phyloP scores from a whole-genome alignment of 2,329 filamentous ascomycete species.

The Metarhizium guizhouense region DNA sequence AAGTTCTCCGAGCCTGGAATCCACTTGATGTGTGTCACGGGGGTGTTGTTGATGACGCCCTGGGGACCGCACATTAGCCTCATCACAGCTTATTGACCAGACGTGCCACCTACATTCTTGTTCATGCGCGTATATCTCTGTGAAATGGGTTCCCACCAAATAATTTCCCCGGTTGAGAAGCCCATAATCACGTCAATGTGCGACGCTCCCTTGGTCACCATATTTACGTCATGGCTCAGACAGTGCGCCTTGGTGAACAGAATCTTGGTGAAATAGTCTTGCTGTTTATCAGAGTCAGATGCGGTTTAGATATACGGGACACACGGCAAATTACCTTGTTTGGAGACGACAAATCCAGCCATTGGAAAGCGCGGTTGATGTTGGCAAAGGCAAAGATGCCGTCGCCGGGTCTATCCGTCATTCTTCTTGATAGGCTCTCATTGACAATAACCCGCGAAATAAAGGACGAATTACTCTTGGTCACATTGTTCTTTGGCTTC shows the following conservation, averaged over 20 bases:
- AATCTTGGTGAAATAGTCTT: slow-evolving; percentile 90
- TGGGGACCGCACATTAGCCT: slow-evolving; percentile 20
- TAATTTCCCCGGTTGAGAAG: slow-evolving; percentile 91
- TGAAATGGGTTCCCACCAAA: slow-evolving; percentile 97
- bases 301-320: not conserved
- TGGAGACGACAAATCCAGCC: slow-evolving; percentile 78
- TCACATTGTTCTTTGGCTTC: slow-evolving; percentile 97
- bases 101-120: slow-evolving; percentile 64
- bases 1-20: slow-evolving; percentile 88
- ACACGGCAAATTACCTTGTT: slow-evolving; percentile 44
- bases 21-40: slow-evolving; percentile 85
- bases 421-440: slow-evolving; percentile 67
- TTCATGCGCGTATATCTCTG: slow-evolving; percentile 94
- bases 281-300: slow-evolving; percentile 32
- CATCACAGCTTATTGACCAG: not conserved
- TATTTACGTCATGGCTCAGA: slow-evolving; percentile 87
- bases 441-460: slow-evolving; percentile 94
- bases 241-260: slow-evolving; percentile 95
- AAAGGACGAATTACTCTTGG: slow-evolving; percentile 97
- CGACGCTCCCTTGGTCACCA: slow-evolving; percentile 64
- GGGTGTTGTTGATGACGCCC: slow-evolving; percentile 79
- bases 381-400: slow-evolving; percentile 90
- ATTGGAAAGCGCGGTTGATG: slow-evolving; percentile 90
- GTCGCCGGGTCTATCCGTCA: slow-evolving; percentile 69
- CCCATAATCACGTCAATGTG: slow-evolving; percentile 93